Evolutionary conservation across 148 eudicot genomes (phyloP).

Genomic region (Salicornia ramosissima): DNA sequence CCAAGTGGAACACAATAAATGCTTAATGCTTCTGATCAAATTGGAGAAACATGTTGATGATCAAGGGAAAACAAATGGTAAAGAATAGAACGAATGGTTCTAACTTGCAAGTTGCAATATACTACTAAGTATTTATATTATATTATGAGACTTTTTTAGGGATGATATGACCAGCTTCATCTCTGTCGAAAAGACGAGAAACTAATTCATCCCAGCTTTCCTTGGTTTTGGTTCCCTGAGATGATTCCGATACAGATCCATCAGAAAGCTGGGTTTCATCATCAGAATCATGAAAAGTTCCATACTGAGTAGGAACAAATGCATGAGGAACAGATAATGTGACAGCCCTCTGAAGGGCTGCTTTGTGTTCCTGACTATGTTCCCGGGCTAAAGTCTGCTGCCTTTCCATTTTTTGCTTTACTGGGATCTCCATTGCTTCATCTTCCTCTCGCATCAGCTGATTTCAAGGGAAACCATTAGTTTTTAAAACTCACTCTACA

Average conservation of each 20-base stretch:
- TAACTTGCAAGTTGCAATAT: too few relatives aligned
- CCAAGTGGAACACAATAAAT: too few relatives aligned
- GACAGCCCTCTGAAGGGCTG: slow-evolving; percentile 79
- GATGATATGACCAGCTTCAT: slow-evolving; percentile 56
- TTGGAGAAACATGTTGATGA: background rate
- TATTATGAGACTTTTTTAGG: slow-evolving; percentile 32
- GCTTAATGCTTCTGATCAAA: background rate
- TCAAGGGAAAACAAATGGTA: background rate
- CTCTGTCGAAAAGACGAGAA: slow-evolving; percentile 70
- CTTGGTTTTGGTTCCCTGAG: slow-evolving; percentile 30
- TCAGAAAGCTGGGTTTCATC: slow-evolving; percentile 38
- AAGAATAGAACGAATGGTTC: slow-evolving; percentile 25
- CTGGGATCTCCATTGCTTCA: slow-evolving; percentile 53
- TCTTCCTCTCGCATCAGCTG: slow-evolving; percentile 84
- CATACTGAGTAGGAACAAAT: slow-evolving; percentile 53
- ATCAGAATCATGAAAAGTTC: slow-evolving; percentile 61
- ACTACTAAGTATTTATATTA: background rate
- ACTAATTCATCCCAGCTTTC: slow-evolving; percentile 80
- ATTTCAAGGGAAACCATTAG: background rate
- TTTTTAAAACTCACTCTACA: background rate
- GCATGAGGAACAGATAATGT: slow-evolving; percentile 77
- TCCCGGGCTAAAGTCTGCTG: slow-evolving; percentile 64
- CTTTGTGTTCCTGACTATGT: slow-evolving; percentile 68
- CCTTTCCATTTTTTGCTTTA: slow-evolving; percentile 78
- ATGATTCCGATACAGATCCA: slow-evolving; percentile 32